Base-by-base conservation (phyloP, 2,329 filamentous ascomycete species). In the Fusarium sp. region DNA sequence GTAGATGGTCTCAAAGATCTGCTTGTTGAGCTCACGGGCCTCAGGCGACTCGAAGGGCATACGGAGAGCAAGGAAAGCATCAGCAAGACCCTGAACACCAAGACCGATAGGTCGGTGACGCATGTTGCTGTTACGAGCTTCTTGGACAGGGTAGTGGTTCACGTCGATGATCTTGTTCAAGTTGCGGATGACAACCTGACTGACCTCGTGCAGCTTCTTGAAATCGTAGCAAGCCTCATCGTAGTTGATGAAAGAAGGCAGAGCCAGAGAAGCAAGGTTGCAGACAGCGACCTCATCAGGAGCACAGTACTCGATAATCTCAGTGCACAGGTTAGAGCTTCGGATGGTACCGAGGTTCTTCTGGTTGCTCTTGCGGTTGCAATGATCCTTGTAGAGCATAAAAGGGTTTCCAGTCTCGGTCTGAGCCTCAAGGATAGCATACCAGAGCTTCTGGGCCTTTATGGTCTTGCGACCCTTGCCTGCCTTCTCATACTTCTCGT, bases 1-100 rank as follows among this genome's bases (percentile, higher is more conserved):
- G 85, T 99, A 99, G 81, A 99, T 98, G 69, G 96, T 99, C 87
- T 99, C 96, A 72, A 99, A 99, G 81, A 99, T 98, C 82, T 99
- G 94, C 78, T 92, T 95, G 87, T 99, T 99, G 77, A 99, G 89
- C 80, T 96, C 88, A 74, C 91, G 93, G 68, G 96, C 96, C 83
- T 98, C 94, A 7, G 94, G 90, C 17, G 96, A 99, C 81, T 99
- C 96, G 78, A 99, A 99, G 33, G 96, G 95, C 86, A 98, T 88
- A 77, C 96, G 95, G 54, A 99, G 90, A 71, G 96, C 95, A 76
- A 99, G 88, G 91, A 99, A 99, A 58, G 95, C 94, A 86, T 99
- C 96, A 28, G 96, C 96, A 78, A 99, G 91, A 87, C 96, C 96
- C 81, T 97, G 95, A 46, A 99, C 96, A 88, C 96, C 96, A 59